Base-by-base conservation (phyloP, 2,329 filamentous ascomycete species). In the Claviceps purpurea region DNA sequence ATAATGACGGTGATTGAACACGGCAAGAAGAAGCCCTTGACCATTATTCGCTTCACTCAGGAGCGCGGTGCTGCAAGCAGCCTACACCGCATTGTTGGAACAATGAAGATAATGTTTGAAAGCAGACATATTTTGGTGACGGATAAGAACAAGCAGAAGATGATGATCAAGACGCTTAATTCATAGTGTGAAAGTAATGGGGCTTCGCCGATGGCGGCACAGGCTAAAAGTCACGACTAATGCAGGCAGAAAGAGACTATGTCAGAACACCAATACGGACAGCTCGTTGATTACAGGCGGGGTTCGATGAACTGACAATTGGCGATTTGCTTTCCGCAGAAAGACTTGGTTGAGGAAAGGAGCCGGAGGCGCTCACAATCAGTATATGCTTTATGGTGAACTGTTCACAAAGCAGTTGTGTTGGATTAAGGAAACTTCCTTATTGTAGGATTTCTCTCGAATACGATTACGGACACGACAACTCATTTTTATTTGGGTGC, bases 61-160 rank as follows among this genome's bases (percentile, higher is more conserved):
- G 89, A 93, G 63, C 84, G 84, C 53, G 93, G 91, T n/a, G 90
- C 91, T 1, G 89, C 88, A 40, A 93, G 85, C 60, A 93, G 86
- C 59, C 95, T 97, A 70, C 79, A 88, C 64, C 83, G 81, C 62
- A 86, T 95, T 10, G 79, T 94, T 26, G 85, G 89, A 54, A 85
- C 85, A 3, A 74, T 96, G 59, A 77, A 84, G 57, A 73, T 78
- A 20, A 78, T 88, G 16, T 81, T 94, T 64, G 75, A 74, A 56
- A 73, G 73, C 54, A 79, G 83, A 30, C 74, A 75, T 26, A 70
- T 90, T 59, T 69, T 95, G 34, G 81, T 95, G 26, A 71, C 78
- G 40, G 86, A 89, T 61, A 75, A 76, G 57, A 70, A 68, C 51
- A 85, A 82, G 67, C 73, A 75, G 57, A 84, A 81, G 70, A 85